A percentile compares a stretch with the other conserved stretches of the same genome.
Conservation (phyloP, 1,284 basidiomycete species). For the Trichosporon asahii region DNA sequence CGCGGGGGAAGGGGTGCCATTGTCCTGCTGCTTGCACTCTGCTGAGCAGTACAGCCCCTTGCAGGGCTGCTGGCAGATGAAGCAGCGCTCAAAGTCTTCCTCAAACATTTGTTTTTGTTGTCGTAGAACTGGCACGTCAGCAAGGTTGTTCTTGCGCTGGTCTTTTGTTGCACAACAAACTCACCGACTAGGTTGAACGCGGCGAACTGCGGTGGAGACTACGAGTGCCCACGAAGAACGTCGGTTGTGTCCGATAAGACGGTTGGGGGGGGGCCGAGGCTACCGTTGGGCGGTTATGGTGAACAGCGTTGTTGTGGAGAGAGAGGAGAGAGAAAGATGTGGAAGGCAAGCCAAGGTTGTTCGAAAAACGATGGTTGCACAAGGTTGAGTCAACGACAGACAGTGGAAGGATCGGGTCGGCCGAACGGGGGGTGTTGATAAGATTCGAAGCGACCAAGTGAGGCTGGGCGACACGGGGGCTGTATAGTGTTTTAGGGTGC, state of each 20-base stretch:
- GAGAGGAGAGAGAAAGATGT: background rate
- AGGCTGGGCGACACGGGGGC: background rate
- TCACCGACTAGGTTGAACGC: background rate
- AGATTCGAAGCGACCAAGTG: background rate
- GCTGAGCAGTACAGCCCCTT: constrained; percentile 50
- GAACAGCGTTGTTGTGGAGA: background rate
- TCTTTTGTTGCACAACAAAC: background rate
- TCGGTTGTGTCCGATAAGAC: background rate
- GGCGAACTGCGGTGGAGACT: constrained; percentile 6
- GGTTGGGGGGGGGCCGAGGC: background rate
- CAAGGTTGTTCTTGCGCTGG: background rate
- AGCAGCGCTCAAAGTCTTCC: constrained; percentile 47
- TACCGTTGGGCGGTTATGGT: constrained; percentile 3
- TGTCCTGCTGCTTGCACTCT: constrained; percentile 43
- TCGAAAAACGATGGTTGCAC: background rate
- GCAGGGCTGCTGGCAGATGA: constrained; percentile 45
- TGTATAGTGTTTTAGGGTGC: background rate
- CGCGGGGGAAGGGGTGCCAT: constrained; percentile 33
- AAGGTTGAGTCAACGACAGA: constrained; percentile 5
- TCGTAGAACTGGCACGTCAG: background rate
- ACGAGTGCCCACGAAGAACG: constrained; percentile 6
- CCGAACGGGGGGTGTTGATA: background rate
- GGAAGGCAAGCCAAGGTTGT: background rate
- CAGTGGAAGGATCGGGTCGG: background rate
- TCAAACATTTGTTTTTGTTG: constrained; percentile 42